phyloP scores from a whole-genome alignment of 805 yeast species.

The Candida insectorum region DNA sequence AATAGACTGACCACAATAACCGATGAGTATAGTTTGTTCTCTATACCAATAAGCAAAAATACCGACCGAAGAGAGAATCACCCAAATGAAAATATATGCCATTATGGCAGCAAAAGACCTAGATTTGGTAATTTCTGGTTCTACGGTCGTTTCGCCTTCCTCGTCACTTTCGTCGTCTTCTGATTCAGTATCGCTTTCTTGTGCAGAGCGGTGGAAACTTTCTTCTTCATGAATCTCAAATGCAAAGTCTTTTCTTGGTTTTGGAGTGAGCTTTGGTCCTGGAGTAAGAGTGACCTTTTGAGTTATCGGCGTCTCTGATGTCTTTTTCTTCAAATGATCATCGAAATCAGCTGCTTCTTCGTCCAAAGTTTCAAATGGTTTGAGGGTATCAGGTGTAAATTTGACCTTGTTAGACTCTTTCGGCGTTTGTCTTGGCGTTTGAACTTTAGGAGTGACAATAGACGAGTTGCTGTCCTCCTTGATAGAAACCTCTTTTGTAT shows the following conservation, averaged over 20 bases:
- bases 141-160: constrained; percentile 2
- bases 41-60: constrained; percentile 57
- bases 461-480: too few relatives aligned
- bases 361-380: constrained; percentile 10
- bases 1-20: constrained; percentile 72
- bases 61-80: constrained; percentile 32
- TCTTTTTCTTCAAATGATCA: constrained; percentile 11
- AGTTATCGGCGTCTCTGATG: constrained; percentile 1
- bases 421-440: too few relatives aligned
- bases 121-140: not conserved
- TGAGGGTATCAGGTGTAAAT: too few relatives aligned
- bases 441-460: too few relatives aligned
- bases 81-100: constrained; percentile 18
- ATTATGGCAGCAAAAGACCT: constrained; percentile 2
- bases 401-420: too few relatives aligned
- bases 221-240: not conserved
- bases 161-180: constrained; percentile 5
- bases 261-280: constrained; percentile 14
- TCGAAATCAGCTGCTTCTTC: constrained; percentile 26
- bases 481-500: too few relatives aligned
- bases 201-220: too few relatives aligned
- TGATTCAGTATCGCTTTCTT: constrained; percentile 4
- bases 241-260: constrained; percentile 12
- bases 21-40: constrained; percentile 58
- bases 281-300: constrained; percentile 3